Evolutionary conservation across 2,329 filamentous ascomycete species (phyloP).

Genomic region (Fusarium sp.): DNA sequence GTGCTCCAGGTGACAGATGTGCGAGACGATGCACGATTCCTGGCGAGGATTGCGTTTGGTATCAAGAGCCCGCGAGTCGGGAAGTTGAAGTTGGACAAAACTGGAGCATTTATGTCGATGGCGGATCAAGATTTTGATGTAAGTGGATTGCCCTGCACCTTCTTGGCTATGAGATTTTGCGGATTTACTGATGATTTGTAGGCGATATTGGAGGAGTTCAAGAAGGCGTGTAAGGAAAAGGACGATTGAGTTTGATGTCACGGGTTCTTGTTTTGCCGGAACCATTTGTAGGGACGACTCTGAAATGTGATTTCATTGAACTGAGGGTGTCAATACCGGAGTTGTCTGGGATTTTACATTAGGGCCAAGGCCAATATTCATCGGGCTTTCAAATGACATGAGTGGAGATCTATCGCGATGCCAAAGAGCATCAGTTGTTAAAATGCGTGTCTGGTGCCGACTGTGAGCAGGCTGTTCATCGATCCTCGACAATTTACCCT

Average conservation of each 20-base stretch:
- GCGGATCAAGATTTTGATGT: slow-evolving; percentile 67
- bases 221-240: slow-evolving; percentile 39
- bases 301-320: background rate
- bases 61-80: slow-evolving; percentile 69
- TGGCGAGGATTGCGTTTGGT: slow-evolving; percentile 72
- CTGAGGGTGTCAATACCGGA: background rate
- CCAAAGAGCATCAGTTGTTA: too few species aligned
- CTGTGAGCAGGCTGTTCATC: too few species aligned
- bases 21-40: slow-evolving; percentile 69
- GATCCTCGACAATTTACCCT: too few species aligned
- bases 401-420: too few species aligned
- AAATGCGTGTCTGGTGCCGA: too few species aligned
- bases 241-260: slow-evolving; percentile 8
- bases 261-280: background rate
- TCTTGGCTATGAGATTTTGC: too few species aligned
- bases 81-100: slow-evolving; percentile 61
- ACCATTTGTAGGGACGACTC: background rate
- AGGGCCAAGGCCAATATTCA: background rate
- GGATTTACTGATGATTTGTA: slow-evolving; percentile 13
- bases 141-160: background rate
- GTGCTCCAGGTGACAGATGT: slow-evolving; percentile 61
- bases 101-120: slow-evolving; percentile 64
- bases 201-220: slow-evolving; percentile 42
- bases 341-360: background rate
- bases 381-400: background rate